A percentile compares a stretch with the other conserved stretches of the same genome.
phyloP scores from a whole-genome alignment of 768 basidiomycete genomes.

The Mycena vitilis region DNA sequence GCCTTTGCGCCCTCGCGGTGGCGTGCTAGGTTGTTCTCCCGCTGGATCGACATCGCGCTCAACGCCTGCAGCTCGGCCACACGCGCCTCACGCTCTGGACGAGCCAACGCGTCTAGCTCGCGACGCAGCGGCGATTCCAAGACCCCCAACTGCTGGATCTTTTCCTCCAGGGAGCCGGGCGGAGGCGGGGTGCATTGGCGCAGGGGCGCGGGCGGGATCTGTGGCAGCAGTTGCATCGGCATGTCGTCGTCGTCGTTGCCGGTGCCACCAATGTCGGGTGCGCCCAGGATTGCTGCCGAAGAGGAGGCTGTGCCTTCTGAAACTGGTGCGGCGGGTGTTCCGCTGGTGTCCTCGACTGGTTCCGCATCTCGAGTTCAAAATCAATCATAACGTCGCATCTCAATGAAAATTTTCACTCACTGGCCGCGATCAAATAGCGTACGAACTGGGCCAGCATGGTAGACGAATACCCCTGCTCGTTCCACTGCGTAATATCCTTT shows the following conservation, averaged over 20 bases:
- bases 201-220: background rate
- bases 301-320: background rate
- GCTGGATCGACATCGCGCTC: background rate
- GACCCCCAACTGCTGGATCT: background rate
- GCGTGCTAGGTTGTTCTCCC: background rate
- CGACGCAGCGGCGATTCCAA: background rate
- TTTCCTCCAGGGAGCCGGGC: background rate
- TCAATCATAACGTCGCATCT: too few species aligned
- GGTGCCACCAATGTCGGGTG: too few species aligned
- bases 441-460: background rate
- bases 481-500: conserved; percentile 2
- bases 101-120: background rate
- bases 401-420: background rate
- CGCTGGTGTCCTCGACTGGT: background rate
- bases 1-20: background rate
- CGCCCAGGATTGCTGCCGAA: too few species aligned
- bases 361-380: background rate
- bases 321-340: background rate
- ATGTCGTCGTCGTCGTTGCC: background rate
- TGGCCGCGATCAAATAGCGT: background rate
- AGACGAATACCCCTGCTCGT: background rate
- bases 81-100: background rate
- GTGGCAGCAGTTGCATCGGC: background rate
- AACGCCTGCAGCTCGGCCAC: background rate
- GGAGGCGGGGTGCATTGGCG: background rate